Conservation (phyloP, 805 yeast genomes). For the Kuraishia floccosa region DNA sequence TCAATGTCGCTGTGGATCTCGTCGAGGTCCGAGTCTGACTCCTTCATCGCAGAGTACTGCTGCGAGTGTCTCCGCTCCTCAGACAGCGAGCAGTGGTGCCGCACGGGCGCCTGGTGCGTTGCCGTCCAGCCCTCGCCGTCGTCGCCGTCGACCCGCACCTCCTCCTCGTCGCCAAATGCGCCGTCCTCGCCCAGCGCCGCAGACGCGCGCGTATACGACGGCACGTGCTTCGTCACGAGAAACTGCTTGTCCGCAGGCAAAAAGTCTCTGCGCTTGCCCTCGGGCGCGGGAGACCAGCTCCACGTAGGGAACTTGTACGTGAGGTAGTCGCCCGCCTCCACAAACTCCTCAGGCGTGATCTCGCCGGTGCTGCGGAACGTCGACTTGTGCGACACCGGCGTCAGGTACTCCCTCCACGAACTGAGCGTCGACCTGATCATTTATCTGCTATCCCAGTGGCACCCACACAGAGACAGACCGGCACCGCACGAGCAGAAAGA, state of each 20-base stretch:
- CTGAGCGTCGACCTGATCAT: slow-evolving; percentile 69
- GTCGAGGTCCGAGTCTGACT: slow-evolving; percentile 6
- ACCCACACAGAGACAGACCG: too few species aligned
- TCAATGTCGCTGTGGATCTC: slow-evolving; percentile 28
- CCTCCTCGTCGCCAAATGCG: slow-evolving; percentile 16
- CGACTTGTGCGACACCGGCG: slow-evolving; percentile 83
- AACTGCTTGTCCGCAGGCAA: slow-evolving; percentile 83
- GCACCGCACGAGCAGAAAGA: too few species aligned
- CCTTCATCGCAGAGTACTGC: slow-evolving; percentile 12
- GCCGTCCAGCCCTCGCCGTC: slow-evolving; percentile 52
- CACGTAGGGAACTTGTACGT: slow-evolving; percentile 93
- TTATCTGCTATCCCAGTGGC: too few species aligned
- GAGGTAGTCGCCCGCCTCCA: slow-evolving; percentile 86
- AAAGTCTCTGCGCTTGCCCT: slow-evolving; percentile 47
- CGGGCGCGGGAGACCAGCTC: slow-evolving; percentile 72
- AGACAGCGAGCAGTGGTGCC: slow-evolving; percentile 9
- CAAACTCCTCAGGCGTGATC: slow-evolving; percentile 92
- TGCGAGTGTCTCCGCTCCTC: slow-evolving; percentile 16
- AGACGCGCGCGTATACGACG: slow-evolving; percentile 66
- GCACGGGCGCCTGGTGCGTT: slow-evolving; percentile 12
- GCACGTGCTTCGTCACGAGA: slow-evolving; percentile 82
- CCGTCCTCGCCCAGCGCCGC: slow-evolving; percentile 29
- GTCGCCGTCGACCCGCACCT: slow-evolving; percentile 1
- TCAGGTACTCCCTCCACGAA: slow-evolving; percentile 81
- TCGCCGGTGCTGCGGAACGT: slow-evolving; percentile 83